phyloP scores from a whole-genome alignment of 805 yeast genomes.

The Naumovozyma baii region DNA sequence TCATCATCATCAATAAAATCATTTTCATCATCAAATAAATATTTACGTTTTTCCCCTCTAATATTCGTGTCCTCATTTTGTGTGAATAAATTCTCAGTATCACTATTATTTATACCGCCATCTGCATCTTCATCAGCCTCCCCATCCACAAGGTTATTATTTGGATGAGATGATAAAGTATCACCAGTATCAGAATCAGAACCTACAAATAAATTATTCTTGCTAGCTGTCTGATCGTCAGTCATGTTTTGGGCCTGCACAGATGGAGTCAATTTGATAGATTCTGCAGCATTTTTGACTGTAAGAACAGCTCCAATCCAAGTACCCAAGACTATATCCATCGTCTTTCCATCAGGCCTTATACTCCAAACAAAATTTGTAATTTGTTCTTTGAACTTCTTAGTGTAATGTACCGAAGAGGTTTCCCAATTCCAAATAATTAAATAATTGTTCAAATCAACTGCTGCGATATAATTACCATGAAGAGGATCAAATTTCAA shows the following conservation, averaged over 20 bases:
- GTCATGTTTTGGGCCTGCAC: neutral
- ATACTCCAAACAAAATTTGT: constrained; percentile 32
- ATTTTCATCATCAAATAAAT: constrained; percentile 26
- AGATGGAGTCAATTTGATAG: constrained; percentile 1
- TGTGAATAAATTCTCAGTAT: constrained; percentile 17
- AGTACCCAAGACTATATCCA: constrained; percentile 30
- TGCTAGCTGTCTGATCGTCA: constrained; percentile 4
- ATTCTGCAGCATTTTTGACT: constrained; percentile 21
- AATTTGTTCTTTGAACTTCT: constrained; percentile 21
- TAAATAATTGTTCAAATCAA: constrained; percentile 42
- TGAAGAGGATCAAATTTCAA: constrained; percentile 49
- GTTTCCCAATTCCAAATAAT: constrained; percentile 46
- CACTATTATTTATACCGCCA: constrained; percentile 8
- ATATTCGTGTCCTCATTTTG: constrained; percentile 18
- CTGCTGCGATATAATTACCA: constrained; percentile 51
- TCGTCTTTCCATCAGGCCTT: constrained; percentile 12
- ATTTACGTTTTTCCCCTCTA: constrained; percentile 9
- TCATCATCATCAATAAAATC: constrained; percentile 60
- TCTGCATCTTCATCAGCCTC: constrained; percentile 11
- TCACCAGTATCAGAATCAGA: constrained; percentile 27
- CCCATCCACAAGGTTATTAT: constrained; percentile 16
- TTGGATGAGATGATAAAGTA: constrained; percentile 8
- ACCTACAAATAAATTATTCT: constrained; percentile 23
- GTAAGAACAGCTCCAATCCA: constrained; percentile 34
- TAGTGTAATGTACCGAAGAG: constrained; percentile 28